A percentile compares a stretch with the other conserved stretches of the same genome.
Evolutionary conservation across 176 grass and related monocot species (phyloP).

Genomic region (Pontederia crassipes): DNA sequence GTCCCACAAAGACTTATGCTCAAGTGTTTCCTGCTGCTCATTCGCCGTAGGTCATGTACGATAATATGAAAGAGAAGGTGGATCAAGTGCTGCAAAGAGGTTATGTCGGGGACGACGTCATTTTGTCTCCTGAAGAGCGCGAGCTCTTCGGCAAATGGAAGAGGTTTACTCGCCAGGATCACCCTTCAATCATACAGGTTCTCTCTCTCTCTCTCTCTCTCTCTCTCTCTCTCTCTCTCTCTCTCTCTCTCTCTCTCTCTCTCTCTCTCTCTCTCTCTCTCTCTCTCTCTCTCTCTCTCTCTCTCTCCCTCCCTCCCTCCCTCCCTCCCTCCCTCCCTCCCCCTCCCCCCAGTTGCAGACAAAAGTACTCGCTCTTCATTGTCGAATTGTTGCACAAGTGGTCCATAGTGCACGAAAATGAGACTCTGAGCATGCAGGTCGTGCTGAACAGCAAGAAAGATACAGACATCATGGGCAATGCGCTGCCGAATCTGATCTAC

Average conservation of each 20-base stretch:
- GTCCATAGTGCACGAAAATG: not conserved
- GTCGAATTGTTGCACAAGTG: no score
- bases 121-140: constrained; percentile 11
- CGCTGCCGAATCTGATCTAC: constrained; percentile 37
- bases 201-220: not conserved
- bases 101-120: constrained; percentile 6
- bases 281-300: no score
- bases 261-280: no score
- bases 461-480: constrained; percentile 18
- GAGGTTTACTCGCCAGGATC: constrained; percentile 22
- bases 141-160: constrained; percentile 28
- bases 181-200: constrained; percentile 32
- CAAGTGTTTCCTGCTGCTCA: no score
- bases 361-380: not conserved
- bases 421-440: constrained; percentile 9
- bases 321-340: no score
- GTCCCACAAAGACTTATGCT: no score
- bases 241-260: no score
- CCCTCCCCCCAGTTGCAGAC: no score
- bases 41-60: constrained; percentile 24
- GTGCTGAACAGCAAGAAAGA: constrained; percentile 26
- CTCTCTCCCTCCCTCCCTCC: no score
- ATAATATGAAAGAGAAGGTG: constrained; percentile 27
- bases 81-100: constrained; percentile 32
- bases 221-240: not conserved